A percentile compares a stretch with the other conserved stretches of the same genome.
Conservation (phyloP, 768 basidiomycete species). For the Arthromyces matolae region DNA sequence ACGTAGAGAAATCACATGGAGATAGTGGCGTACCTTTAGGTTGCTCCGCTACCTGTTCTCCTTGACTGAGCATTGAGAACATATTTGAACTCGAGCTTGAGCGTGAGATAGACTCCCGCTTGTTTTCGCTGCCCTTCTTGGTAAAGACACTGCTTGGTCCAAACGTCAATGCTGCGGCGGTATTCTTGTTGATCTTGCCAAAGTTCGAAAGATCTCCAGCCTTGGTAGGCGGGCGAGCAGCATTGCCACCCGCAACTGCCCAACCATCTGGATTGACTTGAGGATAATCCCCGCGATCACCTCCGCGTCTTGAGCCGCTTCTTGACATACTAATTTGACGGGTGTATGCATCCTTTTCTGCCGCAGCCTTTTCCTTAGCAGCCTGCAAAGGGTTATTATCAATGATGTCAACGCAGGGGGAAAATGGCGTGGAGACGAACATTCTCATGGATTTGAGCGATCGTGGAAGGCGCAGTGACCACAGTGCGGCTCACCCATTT, state of each 20-base stretch:
- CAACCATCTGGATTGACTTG: conserved; percentile 82
- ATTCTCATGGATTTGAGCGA: conserved; percentile 83
- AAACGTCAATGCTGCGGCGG: conserved; percentile 71
- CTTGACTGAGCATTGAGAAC: conserved; percentile 81
- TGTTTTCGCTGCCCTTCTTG: conserved; percentile 51
- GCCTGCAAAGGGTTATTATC: conserved; percentile 39
- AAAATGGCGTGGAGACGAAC: conserved; percentile 42
- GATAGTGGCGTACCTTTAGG: conserved; percentile 44
- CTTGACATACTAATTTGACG: conserved; percentile 80
- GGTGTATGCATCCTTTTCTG: conserved; percentile 55
- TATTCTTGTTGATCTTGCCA: conserved; percentile 73
- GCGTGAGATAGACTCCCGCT: conserved; percentile 74
- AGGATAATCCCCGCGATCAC: conserved; percentile 54
- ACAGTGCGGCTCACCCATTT: conserved; percentile 75
- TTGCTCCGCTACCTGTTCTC: conserved; percentile 53
- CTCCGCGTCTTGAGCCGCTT: conserved; percentile 85
- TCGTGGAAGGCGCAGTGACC: conserved; percentile 78
- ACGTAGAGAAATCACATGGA: conserved; percentile 15
- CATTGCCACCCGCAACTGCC: conserved; percentile 61
- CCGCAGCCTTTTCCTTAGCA: conserved; percentile 75
- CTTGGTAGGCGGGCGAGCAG: conserved; percentile 61
- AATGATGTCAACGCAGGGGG: no score
- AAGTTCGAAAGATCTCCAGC: conserved; percentile 86
- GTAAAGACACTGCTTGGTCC: conserved; percentile 84
- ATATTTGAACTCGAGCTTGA: conserved; percentile 81